Evolutionary conservation across 192 early-diverging fungal species (phyloP).

Genomic region (Linnemannia exigua): DNA sequence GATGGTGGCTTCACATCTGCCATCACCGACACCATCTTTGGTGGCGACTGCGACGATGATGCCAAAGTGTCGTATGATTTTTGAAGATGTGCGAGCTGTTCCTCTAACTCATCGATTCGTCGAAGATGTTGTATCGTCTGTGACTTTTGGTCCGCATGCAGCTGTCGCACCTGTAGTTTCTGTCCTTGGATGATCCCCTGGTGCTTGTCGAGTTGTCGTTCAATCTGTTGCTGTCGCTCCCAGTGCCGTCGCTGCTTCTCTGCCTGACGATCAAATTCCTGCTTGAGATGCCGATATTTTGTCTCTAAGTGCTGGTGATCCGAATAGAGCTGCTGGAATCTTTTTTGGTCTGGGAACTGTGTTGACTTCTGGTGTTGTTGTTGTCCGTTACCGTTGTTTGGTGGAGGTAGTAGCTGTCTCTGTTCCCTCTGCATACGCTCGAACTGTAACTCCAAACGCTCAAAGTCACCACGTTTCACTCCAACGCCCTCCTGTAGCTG

Average conservation of each 20-base stretch:
- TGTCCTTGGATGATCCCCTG: background rate
- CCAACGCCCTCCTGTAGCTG: too few relatives aligned
- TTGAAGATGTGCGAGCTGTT: background rate
- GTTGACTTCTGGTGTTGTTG: background rate
- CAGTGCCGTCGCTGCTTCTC: conserved; percentile 1
- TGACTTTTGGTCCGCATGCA: background rate
- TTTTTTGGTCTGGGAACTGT: background rate
- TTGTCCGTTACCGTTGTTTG: background rate
- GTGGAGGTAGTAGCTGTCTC: background rate
- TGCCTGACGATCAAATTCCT: background rate
- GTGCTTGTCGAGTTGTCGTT: background rate
- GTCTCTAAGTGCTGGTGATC: background rate
- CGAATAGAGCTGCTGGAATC: background rate
- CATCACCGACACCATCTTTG: background rate
- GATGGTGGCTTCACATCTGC: background rate
- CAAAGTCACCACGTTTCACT: too few relatives aligned
- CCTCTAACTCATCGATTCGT: background rate
- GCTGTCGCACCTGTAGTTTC: background rate
- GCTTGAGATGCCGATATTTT: background rate
- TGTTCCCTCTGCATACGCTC: too few relatives aligned
- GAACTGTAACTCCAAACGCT: too few relatives aligned
- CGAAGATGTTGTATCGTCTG: background rate
- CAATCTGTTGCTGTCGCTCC: conserved; percentile 1
- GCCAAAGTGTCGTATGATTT: background rate
- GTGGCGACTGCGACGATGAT: background rate